Percentiles rank a stretch among this genome's conserved stretches.
Evolutionary conservation across 805 yeast genomes (phyloP).

Genomic region (Blastobotrys attinorum): DNA sequence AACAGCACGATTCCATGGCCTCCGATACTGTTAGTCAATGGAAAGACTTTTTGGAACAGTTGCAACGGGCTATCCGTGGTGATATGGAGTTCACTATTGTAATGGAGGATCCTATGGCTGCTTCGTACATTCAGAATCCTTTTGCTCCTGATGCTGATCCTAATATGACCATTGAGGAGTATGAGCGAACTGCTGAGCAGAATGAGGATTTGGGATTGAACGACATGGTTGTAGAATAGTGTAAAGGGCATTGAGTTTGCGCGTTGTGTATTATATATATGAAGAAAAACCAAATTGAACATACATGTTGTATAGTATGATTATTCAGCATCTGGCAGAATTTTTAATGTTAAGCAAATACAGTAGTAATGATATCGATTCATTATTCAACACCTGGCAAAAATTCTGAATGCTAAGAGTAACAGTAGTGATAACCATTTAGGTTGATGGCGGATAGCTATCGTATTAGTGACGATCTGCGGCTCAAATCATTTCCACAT

Average conservation of each 20-base stretch:
- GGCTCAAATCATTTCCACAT: no score
- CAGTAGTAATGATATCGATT: no score
- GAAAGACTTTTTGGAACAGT: slow-evolving; percentile 64
- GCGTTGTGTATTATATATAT: background rate
- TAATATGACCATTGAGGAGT: slow-evolving; percentile 85
- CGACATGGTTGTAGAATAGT: slow-evolving; percentile 33
- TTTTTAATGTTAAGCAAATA: no score
- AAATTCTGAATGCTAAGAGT: no score
- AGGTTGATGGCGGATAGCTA: no score
- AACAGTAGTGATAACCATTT: no score
- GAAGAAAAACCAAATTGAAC: background rate
- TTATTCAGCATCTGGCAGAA: no score
- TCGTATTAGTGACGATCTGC: no score
- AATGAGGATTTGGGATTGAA: slow-evolving; percentile 84
- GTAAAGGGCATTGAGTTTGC: no score
- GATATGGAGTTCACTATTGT: slow-evolving; percentile 71
- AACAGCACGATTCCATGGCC: slow-evolving; percentile 90
- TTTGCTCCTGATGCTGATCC: slow-evolving; percentile 99
- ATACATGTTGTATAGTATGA: background rate
- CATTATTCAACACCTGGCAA: no score
- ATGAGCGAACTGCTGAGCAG: slow-evolving; percentile 79
- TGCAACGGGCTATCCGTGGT: slow-evolving; percentile 77
- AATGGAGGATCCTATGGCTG: slow-evolving; percentile 93
- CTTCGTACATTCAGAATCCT: slow-evolving; percentile 94
- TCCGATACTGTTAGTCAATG: slow-evolving; percentile 69